Conservation (phyloP, 2,329 filamentous ascomycete species). For the Alternaria triticimaculans region DNA sequence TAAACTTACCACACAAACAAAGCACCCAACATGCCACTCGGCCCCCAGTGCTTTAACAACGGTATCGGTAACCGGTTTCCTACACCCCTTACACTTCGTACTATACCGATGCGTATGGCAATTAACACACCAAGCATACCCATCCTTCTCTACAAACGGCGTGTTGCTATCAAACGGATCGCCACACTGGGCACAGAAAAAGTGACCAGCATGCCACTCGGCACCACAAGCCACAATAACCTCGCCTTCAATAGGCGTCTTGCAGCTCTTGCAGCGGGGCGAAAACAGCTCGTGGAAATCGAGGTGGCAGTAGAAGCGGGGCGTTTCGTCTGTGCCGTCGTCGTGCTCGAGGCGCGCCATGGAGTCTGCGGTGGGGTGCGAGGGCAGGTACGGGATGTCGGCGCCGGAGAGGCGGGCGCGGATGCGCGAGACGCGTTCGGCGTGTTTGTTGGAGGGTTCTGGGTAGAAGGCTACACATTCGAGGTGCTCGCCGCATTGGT, state of each 20-base stretch:
- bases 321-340: conserved; percentile 68
- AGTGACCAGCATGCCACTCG: conserved; percentile 98
- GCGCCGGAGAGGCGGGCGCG: conserved; percentile 62
- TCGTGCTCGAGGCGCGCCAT: conserved; percentile 60
- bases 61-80: conserved; percentile 82
- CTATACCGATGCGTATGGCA: conserved; percentile 93
- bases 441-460: conserved; percentile 77
- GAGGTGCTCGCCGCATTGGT: conserved; percentile 83
- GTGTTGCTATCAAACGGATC: conserved; percentile 71
- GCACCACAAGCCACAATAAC: conserved; percentile 90
- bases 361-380: conserved; percentile 62
- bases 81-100: conserved; percentile 87
- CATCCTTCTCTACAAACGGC: conserved; percentile 96
- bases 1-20: conserved; percentile 70
- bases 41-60: conserved; percentile 87
- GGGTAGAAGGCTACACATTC: conserved; percentile 97
- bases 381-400: conserved; percentile 54
- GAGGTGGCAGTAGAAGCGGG: conserved; percentile 96
- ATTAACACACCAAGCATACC: conserved; percentile 93
- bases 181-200: conserved; percentile 98
- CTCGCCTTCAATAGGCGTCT: conserved; percentile 94
- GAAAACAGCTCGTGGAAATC: conserved; percentile 97
- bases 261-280: conserved; percentile 93
- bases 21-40: conserved; percentile 95
- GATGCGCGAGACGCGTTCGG: conserved; percentile 77